A percentile compares a stretch with the other conserved stretches of the same genome.
Conservation (phyloP, 805 yeast genomes). For the Alloascoidea africana region DNA sequence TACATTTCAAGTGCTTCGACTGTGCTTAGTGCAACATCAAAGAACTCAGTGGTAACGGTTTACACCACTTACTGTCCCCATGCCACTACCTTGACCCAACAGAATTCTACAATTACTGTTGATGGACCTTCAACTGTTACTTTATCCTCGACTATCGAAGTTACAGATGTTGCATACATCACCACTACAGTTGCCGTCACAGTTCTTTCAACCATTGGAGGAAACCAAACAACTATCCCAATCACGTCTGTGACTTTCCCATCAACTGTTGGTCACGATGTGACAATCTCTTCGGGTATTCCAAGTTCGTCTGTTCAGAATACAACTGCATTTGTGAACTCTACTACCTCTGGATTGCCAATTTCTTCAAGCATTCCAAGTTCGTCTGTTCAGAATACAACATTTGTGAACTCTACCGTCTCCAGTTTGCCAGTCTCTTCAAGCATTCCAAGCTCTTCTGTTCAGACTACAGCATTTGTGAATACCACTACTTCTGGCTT, state of each 20-base stretch:
- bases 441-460: no score
- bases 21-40: neutral
- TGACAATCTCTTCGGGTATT: no score
- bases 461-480: no score
- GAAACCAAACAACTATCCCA: neutral
- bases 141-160: neutral
- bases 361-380: no score
- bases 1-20: neutral
- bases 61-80: neutral
- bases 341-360: no score
- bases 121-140: neutral
- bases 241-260: neutral
- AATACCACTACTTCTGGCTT: no score
- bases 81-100: slow-evolving; percentile 1
- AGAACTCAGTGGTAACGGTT: neutral
- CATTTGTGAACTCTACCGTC: no score
- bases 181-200: neutral
- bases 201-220: neutral
- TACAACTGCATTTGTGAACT: no score
- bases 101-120: slow-evolving; percentile 1
- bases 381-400: no score
- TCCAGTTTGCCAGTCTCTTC: no score
- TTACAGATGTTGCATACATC: neutral
- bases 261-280: no score
- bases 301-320: no score